phyloP scores from a whole-genome alignment of 2,329 filamentous ascomycete species.

The Exophiala calicioides region DNA sequence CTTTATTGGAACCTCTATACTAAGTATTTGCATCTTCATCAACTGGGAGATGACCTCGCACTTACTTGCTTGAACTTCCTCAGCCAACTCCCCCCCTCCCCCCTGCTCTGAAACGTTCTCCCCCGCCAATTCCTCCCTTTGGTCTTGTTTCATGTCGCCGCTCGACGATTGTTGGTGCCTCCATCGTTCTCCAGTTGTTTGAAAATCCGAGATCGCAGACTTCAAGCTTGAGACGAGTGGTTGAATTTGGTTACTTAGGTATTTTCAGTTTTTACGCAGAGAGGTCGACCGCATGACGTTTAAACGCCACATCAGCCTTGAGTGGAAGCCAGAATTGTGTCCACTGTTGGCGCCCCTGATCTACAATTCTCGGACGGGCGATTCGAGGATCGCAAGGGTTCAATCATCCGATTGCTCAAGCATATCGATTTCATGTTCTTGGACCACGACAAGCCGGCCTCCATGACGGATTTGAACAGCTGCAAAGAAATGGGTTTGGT shows the following conservation, averaged over 20 bases:
- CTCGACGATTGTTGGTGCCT: too few species aligned
- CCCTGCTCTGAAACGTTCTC: too few species aligned
- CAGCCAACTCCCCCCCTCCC: too few species aligned
- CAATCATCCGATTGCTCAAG: conserved; percentile 62
- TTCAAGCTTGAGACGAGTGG: conserved; percentile 68
- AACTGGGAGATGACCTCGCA: too few species aligned
- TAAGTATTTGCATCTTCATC: too few species aligned
- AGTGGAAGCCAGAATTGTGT: conserved; percentile 72
- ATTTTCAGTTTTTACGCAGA: conserved; percentile 72
- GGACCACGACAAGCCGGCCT: conserved; percentile 78
- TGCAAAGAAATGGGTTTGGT: conserved; percentile 71
- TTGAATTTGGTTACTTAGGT: conserved; percentile 80
- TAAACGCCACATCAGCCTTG: conserved; percentile 68
- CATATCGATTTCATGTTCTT: conserved; percentile 74
- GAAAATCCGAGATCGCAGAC: conserved; percentile 66
- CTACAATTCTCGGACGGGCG: conserved; percentile 70
- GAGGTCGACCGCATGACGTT: conserved; percentile 65
- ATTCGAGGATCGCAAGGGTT: conserved; percentile 72
- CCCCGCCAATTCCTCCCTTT: too few species aligned
- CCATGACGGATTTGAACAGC: conserved; percentile 72
- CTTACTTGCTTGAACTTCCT: too few species aligned
- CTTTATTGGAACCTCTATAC: too few species aligned
- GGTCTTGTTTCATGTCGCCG: too few species aligned
- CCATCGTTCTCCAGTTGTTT: too few species aligned
- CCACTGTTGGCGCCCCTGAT: conserved; percentile 69